A percentile compares a stretch with the other conserved stretches of the same genome.
Evolutionary conservation across 73 alveolate species (phyloP).

Genomic region (Stentor coeruleus): DNA sequence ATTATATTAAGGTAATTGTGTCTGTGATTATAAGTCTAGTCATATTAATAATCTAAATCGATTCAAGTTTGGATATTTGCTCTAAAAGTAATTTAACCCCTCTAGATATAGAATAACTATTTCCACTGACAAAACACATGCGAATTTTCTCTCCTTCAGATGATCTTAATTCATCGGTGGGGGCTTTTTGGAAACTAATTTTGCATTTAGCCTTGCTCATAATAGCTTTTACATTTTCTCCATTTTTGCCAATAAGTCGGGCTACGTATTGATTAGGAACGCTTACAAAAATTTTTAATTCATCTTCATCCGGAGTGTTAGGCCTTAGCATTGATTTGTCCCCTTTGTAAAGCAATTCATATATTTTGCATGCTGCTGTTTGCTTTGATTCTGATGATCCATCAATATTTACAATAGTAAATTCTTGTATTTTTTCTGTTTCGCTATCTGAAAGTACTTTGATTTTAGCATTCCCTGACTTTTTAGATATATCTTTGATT

Average conservation of each 20-base stretch:
- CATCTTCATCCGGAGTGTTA: not conserved
- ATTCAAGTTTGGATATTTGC: not conserved
- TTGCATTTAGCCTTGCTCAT: not conserved
- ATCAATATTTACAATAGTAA: not conserved
- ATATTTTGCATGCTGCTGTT: not conserved
- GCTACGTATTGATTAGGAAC: constrained; percentile 8
- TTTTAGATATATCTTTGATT: not conserved
- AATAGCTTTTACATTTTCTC: constrained; percentile 5
- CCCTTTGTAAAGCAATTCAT: not conserved
- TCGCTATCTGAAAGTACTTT: not conserved
- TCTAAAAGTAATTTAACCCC: not conserved
- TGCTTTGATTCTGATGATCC: not conserved
- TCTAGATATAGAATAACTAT: not conserved
- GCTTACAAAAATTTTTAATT: not conserved
- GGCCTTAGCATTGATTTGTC: not conserved
- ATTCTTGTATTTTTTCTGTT: not conserved
- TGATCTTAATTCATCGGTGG: not conserved
- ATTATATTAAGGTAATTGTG: no score
- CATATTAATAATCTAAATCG: no score
- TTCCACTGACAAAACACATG: not conserved
- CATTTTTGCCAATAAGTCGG: not conserved
- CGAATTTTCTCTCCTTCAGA: constrained; percentile 2
- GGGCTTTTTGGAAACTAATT: constrained; percentile 3
- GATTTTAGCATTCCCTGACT: not conserved
- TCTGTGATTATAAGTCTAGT: no score